phyloP scores from a whole-genome alignment of 352 stramenopile genomes.

The Phytophthora chlamydospora region DNA sequence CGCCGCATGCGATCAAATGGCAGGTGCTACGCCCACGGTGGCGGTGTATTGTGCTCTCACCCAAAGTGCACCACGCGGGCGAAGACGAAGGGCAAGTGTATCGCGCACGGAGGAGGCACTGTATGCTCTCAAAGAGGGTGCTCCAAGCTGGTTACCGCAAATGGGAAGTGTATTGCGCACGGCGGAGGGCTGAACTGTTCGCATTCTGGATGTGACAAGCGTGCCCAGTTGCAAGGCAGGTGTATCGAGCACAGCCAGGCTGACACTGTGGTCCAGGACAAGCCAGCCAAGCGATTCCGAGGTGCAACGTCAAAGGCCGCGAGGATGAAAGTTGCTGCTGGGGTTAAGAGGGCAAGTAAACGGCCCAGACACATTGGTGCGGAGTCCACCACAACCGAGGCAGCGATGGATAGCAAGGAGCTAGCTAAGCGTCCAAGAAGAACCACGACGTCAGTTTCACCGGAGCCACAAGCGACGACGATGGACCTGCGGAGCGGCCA shows the following conservation, averaged over 20 bases:
- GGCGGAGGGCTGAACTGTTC: slow-evolving; percentile 4
- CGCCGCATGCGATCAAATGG: slow-evolving; percentile 7
- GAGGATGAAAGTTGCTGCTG: not conserved
- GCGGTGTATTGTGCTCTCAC: slow-evolving; percentile 5
- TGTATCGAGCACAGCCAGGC: slow-evolving; percentile 7
- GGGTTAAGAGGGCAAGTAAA: not conserved
- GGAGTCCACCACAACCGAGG: not conserved
- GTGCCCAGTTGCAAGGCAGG: slow-evolving; percentile 4
- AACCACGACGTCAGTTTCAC: not conserved
- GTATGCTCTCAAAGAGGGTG: slow-evolving; percentile 4
- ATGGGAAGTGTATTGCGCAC: slow-evolving; percentile 15
- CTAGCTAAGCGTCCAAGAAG: not conserved
- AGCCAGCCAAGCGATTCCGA: not conserved
- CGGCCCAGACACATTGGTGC: not conserved
- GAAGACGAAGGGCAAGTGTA: slow-evolving; percentile 15
- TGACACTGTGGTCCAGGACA: not conserved
- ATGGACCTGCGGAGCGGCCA: slow-evolving; percentile 14
- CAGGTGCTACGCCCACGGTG: slow-evolving; percentile 20
- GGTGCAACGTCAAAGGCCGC: not conserved
- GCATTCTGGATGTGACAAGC: slow-evolving; percentile 14
- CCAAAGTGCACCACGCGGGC: slow-evolving; percentile 14
- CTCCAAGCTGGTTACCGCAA: slow-evolving; percentile 13
- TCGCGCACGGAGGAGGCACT: slow-evolving; percentile 22
- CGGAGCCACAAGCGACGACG: slow-evolving; percentile 1
- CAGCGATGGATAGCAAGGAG: not conserved